Evolutionary conservation across 371 early-diverging fungal species (phyloP), one percentile per base, ranked within the genome.

Genomic region (Dichotomocladium elegans): DNA sequence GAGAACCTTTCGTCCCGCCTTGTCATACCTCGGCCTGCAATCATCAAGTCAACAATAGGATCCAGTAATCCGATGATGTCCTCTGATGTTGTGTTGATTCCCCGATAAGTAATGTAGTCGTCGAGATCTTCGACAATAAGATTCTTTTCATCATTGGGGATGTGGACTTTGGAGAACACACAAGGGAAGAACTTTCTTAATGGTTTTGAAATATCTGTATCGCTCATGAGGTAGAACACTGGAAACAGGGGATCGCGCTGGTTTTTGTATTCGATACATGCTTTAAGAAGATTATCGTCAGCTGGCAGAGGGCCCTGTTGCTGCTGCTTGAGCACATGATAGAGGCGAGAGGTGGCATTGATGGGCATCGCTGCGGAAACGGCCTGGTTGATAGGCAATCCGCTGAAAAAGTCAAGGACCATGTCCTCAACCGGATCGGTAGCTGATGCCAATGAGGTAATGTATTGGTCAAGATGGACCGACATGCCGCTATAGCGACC

Each of bases 311-410:
- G 7, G 21, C 3, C 17, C 14, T 12, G 15, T 2, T 15, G 41
- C 15, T 24, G 42, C 6, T 25, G 12, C 17, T 45, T 46, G 21
- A 26, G 25, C 25, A 29, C 49, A 15, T 42, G 28, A 33, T 42
- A 46, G 6, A 51, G 56, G 8, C 62, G 37, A 2, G 48, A 22
- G 0, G 70, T 65, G 7, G 60, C 37, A 9, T 55, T 41, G 8
- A 65, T 30, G 17, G 65, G 63, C 42, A 65, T 30, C 7, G 60
- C 65, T 12, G 57, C 62, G 19, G 63, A 56, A 10, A 69, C 43
- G 1, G 63, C 65, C 34, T 61, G 70, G 28, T 60, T 51, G 43
- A 69, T 69, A 2, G 70, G 66, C 51, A 69, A 61, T 25, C 62
- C 61, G 17, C 66, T 62, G 3, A 46, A 17, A 3, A 69, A 30